These are phyloP conservation scores for Candida jianshihensis DNA, from an alignment of 805 yeast genomes.

Conservation along the genomic window DNA sequence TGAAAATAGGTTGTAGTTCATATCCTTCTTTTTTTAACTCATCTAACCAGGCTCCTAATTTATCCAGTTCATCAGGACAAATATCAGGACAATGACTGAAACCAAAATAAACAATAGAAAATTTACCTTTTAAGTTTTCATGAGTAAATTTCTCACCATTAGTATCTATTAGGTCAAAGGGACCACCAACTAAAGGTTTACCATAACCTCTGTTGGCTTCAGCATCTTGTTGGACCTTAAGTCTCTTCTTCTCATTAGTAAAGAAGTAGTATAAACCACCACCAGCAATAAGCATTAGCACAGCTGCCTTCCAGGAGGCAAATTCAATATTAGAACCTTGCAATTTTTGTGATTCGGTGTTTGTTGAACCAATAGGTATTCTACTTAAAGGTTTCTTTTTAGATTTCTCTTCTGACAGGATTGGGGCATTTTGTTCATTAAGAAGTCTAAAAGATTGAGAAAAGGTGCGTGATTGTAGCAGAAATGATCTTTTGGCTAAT, in stretches of 20 bases:
- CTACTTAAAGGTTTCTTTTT: slow-evolving; percentile 65
- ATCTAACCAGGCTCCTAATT: slow-evolving; percentile 63
- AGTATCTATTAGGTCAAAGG: slow-evolving; percentile 66
- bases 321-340: slow-evolving; percentile 52
- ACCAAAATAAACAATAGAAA: slow-evolving; percentile 87
- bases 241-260: slow-evolving; percentile 65
- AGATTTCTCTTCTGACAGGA: slow-evolving; percentile 1
- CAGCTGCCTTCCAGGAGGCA: slow-evolving; percentile 79
- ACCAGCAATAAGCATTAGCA: slow-evolving; percentile 61
- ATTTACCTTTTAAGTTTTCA: slow-evolving; percentile 67
- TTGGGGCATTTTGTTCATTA: slow-evolving; percentile 12
- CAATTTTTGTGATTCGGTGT: slow-evolving; percentile 24
- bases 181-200: slow-evolving; percentile 89
- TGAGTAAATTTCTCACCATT: slow-evolving; percentile 72
- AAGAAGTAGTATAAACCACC: slow-evolving; percentile 67
- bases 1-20: slow-evolving; percentile 76
- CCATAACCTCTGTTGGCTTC: slow-evolving; percentile 86
- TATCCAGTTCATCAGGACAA: slow-evolving; percentile 96
- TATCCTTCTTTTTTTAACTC: slow-evolving; percentile 52
- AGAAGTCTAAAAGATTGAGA: slow-evolving; percentile 13
- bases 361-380: slow-evolving; percentile 65
- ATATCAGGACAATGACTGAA: slow-evolving; percentile 98
- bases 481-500: too few species aligned
- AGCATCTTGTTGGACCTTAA: slow-evolving; percentile 69
- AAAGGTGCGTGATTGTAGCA: slow-evolving; percentile 1